Percentiles rank a stretch among this genome's conserved stretches.
Conservation (phyloP, 1,284 basidiomycete species). For the Ceratobasidium sp. region DNA sequence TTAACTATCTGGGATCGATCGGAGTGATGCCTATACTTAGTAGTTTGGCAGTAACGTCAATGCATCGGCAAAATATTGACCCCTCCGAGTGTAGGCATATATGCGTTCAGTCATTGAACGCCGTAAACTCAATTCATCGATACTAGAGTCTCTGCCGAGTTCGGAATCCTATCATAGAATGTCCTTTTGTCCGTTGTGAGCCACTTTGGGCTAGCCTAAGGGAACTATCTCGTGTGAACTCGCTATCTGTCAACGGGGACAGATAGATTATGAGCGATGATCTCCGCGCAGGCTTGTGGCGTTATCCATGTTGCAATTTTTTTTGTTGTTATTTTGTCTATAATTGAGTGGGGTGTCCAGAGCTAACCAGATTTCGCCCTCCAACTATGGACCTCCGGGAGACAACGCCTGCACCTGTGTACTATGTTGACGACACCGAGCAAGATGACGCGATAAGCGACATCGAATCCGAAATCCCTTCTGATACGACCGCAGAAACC, state of each 20-base stretch:
- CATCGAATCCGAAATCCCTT: conserved; percentile 11
- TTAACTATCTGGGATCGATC: neutral
- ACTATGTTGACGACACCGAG: conserved; percentile 17
- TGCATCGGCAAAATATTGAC: neutral
- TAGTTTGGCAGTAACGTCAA: neutral
- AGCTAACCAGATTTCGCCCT: neutral
- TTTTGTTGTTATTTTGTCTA: neutral
- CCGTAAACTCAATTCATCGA: neutral
- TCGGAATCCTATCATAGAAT: neutral
- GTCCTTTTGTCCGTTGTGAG: neutral
- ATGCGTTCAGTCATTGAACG: neutral
- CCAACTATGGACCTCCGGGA: conserved; percentile 3
- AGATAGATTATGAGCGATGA: neutral
- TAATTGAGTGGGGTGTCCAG: neutral
- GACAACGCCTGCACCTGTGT: conserved; percentile 18
- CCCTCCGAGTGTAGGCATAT: neutral
- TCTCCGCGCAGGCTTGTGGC: neutral
- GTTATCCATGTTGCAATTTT: too few relatives aligned
- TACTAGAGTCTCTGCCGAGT: neutral
- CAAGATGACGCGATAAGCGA: conserved; percentile 31
- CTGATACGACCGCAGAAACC: conserved; percentile 31
- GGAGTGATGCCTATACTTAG: neutral
- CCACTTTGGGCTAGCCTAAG: neutral
- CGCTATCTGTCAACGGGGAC: neutral
- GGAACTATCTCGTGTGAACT: neutral